A percentile compares a stretch with the other conserved stretches of the same genome.
These are phyloP conservation scores for Cardiospermum halicacabum DNA, from an alignment of 345 rosid species.

Conservation along the genomic window DNA sequence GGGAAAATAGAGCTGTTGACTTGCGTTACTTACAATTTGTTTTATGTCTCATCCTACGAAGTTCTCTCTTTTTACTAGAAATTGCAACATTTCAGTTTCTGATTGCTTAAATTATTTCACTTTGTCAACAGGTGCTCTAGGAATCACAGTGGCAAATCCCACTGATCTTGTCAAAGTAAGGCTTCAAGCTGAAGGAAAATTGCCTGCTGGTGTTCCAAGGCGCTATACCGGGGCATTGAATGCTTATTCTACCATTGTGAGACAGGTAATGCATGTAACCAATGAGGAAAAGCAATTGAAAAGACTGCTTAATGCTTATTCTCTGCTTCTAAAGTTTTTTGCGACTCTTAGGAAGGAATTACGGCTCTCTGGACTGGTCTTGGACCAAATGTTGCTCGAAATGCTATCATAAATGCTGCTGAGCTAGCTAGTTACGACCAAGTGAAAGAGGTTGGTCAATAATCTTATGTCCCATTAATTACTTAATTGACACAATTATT, in stretches of 20 bases:
- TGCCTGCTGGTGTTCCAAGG: conserved; percentile 88
- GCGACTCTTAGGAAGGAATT: conserved; percentile 73
- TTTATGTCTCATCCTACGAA: background rate
- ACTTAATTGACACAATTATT: conserved; percentile 3
- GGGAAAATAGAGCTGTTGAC: background rate
- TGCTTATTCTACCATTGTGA: conserved; percentile 90
- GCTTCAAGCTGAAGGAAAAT: conserved; percentile 97
- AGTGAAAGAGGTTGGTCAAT: conserved; percentile 71
- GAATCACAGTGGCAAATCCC: conserved; percentile 82
- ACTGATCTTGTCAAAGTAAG: conserved; percentile 99
- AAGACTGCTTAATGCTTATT: conserved; percentile 9
- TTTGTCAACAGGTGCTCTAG: conserved; percentile 73
- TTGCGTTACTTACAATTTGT: background rate
- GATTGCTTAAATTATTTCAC: background rate
- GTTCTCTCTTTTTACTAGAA: background rate
- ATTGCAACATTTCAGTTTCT: background rate
- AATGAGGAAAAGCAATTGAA: conserved; percentile 12
- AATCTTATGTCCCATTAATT: background rate
- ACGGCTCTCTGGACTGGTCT: conserved; percentile 94
- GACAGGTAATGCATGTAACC: conserved; percentile 55
- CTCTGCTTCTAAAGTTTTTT: conserved; percentile 19
- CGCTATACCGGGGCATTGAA: conserved; percentile 90
- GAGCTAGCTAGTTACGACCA: conserved; percentile 97
- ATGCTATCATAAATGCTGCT: conserved; percentile 97
- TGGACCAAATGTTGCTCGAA: conserved; percentile 90